These are phyloP conservation scores for Pythium utonaiense DNA, from an alignment of 352 stramenopile genomes.

Conservation along the genomic window DNA sequence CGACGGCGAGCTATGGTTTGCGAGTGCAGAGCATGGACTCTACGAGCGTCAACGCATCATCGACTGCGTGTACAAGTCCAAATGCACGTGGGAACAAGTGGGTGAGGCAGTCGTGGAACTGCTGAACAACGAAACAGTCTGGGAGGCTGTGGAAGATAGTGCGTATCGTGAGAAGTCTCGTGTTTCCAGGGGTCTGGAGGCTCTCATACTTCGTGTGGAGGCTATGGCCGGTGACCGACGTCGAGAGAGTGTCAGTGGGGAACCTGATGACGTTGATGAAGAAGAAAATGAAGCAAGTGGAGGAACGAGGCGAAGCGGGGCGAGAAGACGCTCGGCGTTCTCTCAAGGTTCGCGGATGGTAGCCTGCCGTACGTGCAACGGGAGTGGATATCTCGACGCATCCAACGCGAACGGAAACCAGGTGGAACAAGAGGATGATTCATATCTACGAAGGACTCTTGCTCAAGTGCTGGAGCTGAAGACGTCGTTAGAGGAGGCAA, in stretches of 20 bases:
- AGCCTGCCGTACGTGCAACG: constrained; percentile 46
- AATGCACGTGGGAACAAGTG: constrained; percentile 54
- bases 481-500: constrained; percentile 35
- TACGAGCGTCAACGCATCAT: constrained; percentile 51
- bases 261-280: background rate
- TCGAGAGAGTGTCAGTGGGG: background rate
- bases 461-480: constrained; percentile 59
- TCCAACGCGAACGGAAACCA: constrained; percentile 7
- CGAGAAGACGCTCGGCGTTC: constrained; percentile 11
- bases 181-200: constrained; percentile 40
- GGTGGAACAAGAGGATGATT: constrained; percentile 30
- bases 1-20: constrained; percentile 43
- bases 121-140: constrained; percentile 63
- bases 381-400: constrained; percentile 44
- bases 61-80: constrained; percentile 46
- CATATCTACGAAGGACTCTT: constrained; percentile 60
- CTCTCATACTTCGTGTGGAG: constrained; percentile 39
- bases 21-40: constrained; percentile 32
- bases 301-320: background rate
- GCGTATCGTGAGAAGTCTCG: constrained; percentile 37
- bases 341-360: constrained; percentile 35
- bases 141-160: constrained; percentile 47
- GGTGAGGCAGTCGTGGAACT: constrained; percentile 50
- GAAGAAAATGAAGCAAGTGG: background rate
- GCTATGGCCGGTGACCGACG: constrained; percentile 5